Evolutionary conservation across 73 alveolate species (phyloP).

Genomic region (Tetrahymena elliotti): DNA sequence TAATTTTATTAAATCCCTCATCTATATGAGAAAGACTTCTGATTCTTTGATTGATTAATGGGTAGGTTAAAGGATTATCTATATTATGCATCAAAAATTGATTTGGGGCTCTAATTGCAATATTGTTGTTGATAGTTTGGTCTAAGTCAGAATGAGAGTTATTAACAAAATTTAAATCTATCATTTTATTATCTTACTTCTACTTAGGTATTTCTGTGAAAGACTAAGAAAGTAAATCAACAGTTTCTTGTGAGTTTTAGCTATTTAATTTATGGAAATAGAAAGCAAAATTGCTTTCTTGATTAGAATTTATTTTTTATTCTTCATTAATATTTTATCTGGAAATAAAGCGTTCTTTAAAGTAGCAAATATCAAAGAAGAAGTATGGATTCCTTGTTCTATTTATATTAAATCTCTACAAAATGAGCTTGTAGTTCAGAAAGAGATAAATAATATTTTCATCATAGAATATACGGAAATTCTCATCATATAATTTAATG

Average conservation of each 20-base stretch:
- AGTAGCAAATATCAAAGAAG: background rate
- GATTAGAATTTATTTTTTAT: background rate
- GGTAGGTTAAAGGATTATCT: background rate
- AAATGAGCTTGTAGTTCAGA: background rate
- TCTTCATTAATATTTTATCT: background rate
- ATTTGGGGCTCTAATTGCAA: background rate
- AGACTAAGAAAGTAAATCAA: background rate
- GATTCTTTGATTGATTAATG: background rate
- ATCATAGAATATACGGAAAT: background rate
- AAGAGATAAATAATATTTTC: background rate
- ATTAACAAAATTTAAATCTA: background rate
- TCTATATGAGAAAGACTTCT: background rate
- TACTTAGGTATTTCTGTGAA: background rate
- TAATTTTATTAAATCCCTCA: background rate
- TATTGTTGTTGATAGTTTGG: background rate
- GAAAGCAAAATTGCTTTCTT: background rate
- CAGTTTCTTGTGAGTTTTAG: background rate
- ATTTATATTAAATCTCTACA: background rate
- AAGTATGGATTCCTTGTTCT: background rate
- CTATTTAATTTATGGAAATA: too few species aligned
- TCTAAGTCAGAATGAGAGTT: background rate
- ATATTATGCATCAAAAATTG: background rate
- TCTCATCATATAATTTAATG: background rate
- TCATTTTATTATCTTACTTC: background rate
- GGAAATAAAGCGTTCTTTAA: background rate